These are phyloP conservation scores for Geotrichum klebahnii DNA, from an alignment of 1,139 yeast genomes.

Conservation along the genomic window DNA sequence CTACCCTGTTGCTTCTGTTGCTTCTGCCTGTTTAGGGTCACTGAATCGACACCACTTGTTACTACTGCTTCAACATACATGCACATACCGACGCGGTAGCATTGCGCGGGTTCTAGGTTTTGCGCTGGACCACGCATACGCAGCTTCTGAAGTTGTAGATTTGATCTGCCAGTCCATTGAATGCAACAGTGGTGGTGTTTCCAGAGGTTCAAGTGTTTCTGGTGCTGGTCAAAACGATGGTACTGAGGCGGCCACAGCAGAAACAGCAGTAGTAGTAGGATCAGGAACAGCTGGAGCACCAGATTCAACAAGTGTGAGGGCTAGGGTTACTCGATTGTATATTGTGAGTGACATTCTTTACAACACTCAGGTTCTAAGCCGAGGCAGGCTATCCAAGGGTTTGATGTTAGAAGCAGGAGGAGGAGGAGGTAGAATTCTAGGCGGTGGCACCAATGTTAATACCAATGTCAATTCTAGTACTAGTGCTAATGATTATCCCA, in stretches of 20 bases:
- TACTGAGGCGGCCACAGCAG: not conserved
- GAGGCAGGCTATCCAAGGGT: not conserved
- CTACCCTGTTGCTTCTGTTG: not conserved
- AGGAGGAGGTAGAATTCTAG: too few relatives aligned
- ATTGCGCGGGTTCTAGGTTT: constrained; percentile 36
- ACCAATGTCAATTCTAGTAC: too few relatives aligned
- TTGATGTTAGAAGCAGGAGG: too few relatives aligned
- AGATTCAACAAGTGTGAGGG: not conserved
- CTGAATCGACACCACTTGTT: constrained; percentile 25
- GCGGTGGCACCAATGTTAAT: not conserved
- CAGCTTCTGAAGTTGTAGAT: constrained; percentile 30
- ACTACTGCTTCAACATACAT: constrained; percentile 29
- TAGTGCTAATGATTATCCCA: too few relatives aligned
- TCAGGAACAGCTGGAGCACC: not conserved
- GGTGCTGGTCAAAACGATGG: not conserved
- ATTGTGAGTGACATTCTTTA: not conserved
- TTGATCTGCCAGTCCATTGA: constrained; percentile 27
- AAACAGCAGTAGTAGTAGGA: not conserved
- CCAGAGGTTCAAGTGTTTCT: not conserved
- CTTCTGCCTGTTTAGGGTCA: constrained; percentile 23
- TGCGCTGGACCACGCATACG: constrained; percentile 31
- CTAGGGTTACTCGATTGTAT: constrained; percentile 1
- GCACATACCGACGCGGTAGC: constrained; percentile 31
- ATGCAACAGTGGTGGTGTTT: not conserved
- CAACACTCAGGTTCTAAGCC: constrained; percentile 2